Evolutionary conservation across 169 alveolate species (phyloP).

Genomic region (Plasmodium vivax): DNA sequence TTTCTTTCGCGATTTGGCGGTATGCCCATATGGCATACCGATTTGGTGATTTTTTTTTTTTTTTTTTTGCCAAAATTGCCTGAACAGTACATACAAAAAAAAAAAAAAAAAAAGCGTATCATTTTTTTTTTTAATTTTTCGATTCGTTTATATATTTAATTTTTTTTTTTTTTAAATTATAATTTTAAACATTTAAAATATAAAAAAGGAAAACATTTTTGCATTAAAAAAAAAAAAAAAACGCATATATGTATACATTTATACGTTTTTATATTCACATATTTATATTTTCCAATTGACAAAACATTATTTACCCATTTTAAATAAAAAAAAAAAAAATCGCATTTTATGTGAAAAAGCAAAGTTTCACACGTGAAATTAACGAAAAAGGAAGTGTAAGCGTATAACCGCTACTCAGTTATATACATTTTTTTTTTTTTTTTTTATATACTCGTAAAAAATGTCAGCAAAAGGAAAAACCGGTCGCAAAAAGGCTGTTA

Average conservation of each 20-base stretch:
- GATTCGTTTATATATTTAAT: no score
- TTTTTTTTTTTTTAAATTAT: no score
- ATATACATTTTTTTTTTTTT: no score
- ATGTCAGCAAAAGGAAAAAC: constrained; percentile 87
- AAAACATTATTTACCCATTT: neutral
- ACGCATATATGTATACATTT: neutral
- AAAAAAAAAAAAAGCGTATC: neutral
- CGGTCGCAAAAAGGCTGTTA: constrained; percentile 91
- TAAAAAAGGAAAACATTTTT: no score
- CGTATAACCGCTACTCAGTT: neutral
- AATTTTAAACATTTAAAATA: neutral
- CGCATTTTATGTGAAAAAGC: neutral
- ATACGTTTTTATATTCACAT: neutral
- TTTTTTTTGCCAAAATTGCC: neutral
- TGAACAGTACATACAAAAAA: neutral
- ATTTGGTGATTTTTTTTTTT: neutral
- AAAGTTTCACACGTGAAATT: neutral
- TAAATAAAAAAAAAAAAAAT: no score
- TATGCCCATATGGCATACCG: neutral
- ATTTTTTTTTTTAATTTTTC: no score
- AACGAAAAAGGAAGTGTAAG: neutral
- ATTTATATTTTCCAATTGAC: neutral
- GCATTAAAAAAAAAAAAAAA: no score
- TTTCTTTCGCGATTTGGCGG: neutral
- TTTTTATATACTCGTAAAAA: constrained; percentile 4